Percentiles rank a stretch among this genome's conserved stretches.
Evolutionary conservation across 345 rosid species (phyloP).

Genomic region (Toxicodendron radicans): DNA sequence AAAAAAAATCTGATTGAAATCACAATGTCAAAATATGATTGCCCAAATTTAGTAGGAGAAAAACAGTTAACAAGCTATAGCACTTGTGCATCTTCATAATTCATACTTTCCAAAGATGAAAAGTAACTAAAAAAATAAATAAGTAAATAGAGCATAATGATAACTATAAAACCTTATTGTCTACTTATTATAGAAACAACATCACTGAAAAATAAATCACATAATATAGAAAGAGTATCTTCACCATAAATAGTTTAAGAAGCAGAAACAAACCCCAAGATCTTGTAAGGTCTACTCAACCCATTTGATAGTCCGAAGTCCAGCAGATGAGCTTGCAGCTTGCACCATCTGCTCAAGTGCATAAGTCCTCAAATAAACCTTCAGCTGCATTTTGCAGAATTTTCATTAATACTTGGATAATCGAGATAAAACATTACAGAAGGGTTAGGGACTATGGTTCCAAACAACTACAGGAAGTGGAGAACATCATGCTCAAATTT

Average conservation of each 20-base stretch:
- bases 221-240: constrained; percentile 6
- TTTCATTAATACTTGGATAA: neutral
- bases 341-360: constrained; percentile 99
- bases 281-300: constrained; percentile 95
- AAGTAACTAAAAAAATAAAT: neutral
- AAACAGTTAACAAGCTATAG: neutral
- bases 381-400: constrained; percentile 56
- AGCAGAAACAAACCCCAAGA: constrained; percentile 73
- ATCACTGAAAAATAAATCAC: constrained; percentile 20
- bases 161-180: neutral
- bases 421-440: neutral
- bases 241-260: constrained; percentile 18
- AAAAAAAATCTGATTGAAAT: neutral
- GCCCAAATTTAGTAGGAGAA: neutral
- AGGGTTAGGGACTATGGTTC: neutral
- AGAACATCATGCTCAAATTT: neutral
- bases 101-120: neutral
- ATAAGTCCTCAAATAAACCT: constrained; percentile 83
- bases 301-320: constrained; percentile 90
- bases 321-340: constrained; percentile 93
- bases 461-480: neutral
- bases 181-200: constrained; percentile 2
- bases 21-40: neutral
- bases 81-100: neutral
- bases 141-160: neutral